A percentile compares a stretch with the other conserved stretches of the same genome.
phyloP scores from a whole-genome alignment of 163 green algal species.

The Chloromonas sp. region DNA sequence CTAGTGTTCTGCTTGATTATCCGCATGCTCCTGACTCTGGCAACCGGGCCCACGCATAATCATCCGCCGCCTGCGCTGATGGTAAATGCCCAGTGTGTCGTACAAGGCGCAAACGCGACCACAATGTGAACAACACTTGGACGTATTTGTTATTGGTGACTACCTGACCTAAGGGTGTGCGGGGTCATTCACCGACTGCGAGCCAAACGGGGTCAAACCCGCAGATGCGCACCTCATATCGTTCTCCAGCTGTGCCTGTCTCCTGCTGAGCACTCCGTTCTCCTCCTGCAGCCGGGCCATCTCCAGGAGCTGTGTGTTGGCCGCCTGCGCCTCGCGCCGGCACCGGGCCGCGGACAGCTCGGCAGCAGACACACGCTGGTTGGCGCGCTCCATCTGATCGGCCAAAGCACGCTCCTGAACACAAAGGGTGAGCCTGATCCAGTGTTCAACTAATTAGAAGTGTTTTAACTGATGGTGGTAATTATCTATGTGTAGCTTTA shows the following conservation, averaged over 20 bases:
- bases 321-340: neutral
- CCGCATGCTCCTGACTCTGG: no score
- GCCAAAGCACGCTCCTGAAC: neutral
- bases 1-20: no score
- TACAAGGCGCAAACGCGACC: neutral
- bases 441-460: no score
- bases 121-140: neutral
- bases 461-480: no score
- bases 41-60: no score
- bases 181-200: neutral
- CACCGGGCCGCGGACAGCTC: neutral
- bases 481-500: no score
- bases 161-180: neutral
- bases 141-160: neutral
- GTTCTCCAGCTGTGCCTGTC: constrained; percentile 45
- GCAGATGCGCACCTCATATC: constrained; percentile 36
- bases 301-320: constrained; percentile 28
- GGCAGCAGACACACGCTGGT: neutral
- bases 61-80: no score
- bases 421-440: neutral
- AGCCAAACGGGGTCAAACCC: neutral
- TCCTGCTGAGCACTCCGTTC: constrained; percentile 42
- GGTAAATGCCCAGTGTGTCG: neutral
- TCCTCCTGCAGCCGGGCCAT: constrained; percentile 53
- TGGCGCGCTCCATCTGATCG: neutral